These are phyloP conservation scores for Baudoinia panamericana DNA, from an alignment of 495 filamentous ascomycete genomes.

Conservation along the genomic window DNA sequence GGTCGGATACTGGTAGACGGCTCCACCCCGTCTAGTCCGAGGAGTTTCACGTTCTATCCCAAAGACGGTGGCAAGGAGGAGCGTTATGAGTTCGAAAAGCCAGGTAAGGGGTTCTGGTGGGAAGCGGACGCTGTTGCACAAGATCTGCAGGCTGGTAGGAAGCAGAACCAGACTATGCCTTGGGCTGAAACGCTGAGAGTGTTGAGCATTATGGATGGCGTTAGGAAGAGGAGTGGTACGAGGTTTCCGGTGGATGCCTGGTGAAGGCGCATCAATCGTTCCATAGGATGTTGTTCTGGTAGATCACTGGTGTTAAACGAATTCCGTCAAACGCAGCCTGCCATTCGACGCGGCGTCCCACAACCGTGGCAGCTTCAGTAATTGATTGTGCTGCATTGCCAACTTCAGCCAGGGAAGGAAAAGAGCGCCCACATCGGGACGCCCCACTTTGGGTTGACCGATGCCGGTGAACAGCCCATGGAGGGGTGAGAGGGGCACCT, in stretches of 20 bases:
- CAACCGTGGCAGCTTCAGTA: too few relatives aligned
- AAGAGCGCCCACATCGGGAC: too few relatives aligned
- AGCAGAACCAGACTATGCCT: constrained; percentile 19
- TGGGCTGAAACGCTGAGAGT: constrained; percentile 15
- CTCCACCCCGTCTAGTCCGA: neutral
- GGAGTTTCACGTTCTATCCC: constrained; percentile 8
- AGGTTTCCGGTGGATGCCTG: constrained; percentile 19
- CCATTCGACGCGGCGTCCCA: too few relatives aligned
- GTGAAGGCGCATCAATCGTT: neutral
- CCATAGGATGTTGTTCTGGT: too few relatives aligned
- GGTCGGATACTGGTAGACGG: constrained; percentile 15
- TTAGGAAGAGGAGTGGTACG: constrained; percentile 15
- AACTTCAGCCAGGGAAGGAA: too few relatives aligned
- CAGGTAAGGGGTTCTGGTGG: constrained; percentile 17
- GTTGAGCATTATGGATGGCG: constrained; percentile 20
- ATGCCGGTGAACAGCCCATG: too few relatives aligned
- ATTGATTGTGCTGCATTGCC: too few relatives aligned
- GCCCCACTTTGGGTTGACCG: too few relatives aligned
- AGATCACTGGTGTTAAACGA: too few relatives aligned
- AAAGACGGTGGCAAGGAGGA: constrained; percentile 13
- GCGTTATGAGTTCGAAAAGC: constrained; percentile 9
- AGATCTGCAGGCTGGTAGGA: constrained; percentile 15
- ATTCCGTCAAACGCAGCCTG: too few relatives aligned
- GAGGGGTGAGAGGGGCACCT: too few relatives aligned
- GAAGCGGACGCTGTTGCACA: constrained; percentile 21